Evolutionary conservation across 1,284 basidiomycete genomes (phyloP).

Genomic region (Pyrrhoderma noxium): DNA sequence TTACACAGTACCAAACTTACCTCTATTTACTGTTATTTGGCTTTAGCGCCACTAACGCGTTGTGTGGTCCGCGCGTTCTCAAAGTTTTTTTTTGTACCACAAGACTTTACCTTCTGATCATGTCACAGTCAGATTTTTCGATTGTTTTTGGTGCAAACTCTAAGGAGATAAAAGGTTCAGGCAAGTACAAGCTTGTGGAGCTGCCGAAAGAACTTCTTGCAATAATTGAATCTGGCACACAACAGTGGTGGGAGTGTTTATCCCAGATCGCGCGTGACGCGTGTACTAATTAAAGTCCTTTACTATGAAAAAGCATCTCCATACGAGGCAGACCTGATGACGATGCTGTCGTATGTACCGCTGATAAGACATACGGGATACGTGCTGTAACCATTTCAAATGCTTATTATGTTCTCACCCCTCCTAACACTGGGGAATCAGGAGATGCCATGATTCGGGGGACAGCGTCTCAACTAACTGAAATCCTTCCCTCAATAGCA

Average conservation of each 20-base stretch:
- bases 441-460: conserved; percentile 56
- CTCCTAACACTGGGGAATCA: conserved; percentile 34
- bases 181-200: conserved; percentile 13
- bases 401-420: conserved; percentile 67
- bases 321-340: conserved; percentile 79
- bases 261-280: neutral
- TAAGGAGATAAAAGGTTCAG: neutral
- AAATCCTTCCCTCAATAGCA: conserved; percentile 66
- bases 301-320: conserved; percentile 42
- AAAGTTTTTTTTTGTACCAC: too few relatives aligned
- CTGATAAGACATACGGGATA: conserved; percentile 69
- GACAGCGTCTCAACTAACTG: conserved; percentile 70
- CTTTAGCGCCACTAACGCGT: conserved; percentile 11
- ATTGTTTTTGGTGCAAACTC: conserved; percentile 4
- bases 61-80: too few relatives aligned
- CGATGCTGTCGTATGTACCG: conserved; percentile 84
- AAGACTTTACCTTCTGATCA: too few relatives aligned
- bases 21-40: neutral
- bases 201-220: conserved; percentile 14
- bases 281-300: neutral
- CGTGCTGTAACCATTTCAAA: conserved; percentile 84
- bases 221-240: conserved; percentile 4
- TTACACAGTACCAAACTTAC: too few relatives aligned
- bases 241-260: conserved; percentile 3
- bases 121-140: conserved; percentile 9